Conservation (phyloP, 139 green algal genomes). For the Chlorella sp. region DNA sequence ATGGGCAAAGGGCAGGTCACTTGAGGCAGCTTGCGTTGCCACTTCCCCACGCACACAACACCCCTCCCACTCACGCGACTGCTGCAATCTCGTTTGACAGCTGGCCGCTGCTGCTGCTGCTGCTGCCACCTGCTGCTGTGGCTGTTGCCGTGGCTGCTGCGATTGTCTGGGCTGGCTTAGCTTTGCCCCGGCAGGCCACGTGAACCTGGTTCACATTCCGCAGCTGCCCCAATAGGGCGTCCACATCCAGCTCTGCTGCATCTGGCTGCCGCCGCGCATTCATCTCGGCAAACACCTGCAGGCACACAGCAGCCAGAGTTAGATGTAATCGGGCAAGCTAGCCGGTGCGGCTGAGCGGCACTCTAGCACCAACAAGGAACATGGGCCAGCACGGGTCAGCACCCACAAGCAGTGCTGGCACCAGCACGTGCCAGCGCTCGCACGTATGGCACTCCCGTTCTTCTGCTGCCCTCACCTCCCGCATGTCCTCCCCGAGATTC, state of each 20-base stretch:
- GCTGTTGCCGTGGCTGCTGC: neutral
- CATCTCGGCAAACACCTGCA: slow-evolving; percentile 10
- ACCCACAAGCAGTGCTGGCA: no score
- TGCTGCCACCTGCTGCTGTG: neutral
- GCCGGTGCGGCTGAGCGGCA: neutral
- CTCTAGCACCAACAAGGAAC: neutral
- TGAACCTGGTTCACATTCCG: slow-evolving; percentile 26
- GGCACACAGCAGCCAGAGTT: neutral
- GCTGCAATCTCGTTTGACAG: neutral
- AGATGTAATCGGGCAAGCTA: neutral
- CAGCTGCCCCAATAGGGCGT: neutral
- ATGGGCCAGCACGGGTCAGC: neutral
- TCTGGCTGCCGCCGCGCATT: neutral
- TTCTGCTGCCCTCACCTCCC: slow-evolving; percentile 6
- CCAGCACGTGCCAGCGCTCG: neutral
- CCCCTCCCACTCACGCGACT: neutral
- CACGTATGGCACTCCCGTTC: neutral
- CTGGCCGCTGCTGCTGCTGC: neutral
- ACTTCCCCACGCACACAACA: neutral
- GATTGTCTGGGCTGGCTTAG: neutral
- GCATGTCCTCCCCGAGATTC: slow-evolving; percentile 22
- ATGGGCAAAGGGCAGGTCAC: neutral
- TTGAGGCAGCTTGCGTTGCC: no score
- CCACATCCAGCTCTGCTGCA: neutral
- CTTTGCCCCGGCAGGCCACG: slow-evolving; percentile 1